Conservation (phyloP, 306 rosid genomes). For the Fragaria ananassa region DNA sequence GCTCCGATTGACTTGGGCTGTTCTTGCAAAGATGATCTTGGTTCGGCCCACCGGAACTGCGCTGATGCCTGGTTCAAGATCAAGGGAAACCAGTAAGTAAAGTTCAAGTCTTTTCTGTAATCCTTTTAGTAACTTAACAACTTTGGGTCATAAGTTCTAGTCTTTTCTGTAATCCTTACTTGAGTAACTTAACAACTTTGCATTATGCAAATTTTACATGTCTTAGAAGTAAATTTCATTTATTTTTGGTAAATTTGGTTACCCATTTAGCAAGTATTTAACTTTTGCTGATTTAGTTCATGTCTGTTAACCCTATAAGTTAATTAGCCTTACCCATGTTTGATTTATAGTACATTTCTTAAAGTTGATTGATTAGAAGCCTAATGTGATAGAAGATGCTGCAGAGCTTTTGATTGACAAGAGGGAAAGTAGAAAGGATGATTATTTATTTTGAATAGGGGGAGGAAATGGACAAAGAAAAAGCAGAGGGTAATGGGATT, state of each 20-base stretch:
- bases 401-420: conserved; percentile 33
- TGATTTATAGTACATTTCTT: neutral
- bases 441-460: conserved; percentile 12
- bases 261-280: neutral
- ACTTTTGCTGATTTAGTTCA: neutral
- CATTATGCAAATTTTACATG: neutral
- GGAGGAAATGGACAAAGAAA: conserved; percentile 19
- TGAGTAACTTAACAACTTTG: neutral
- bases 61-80: conserved; percentile 99
- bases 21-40: conserved; percentile 88
- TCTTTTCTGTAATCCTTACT: neutral
- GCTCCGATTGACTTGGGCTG: conserved; percentile 87
- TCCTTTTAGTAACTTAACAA: too few relatives aligned
- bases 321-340: neutral
- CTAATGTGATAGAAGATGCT: conserved; percentile 12
- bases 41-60: conserved; percentile 84
- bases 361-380: conserved; percentile 20
- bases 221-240: neutral
- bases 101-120: conserved; percentile 10
- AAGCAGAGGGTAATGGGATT: conserved; percentile 36
- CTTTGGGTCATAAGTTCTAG: conserved; percentile 5
- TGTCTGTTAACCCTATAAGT: neutral
- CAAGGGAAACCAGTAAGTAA: conserved; percentile 81
- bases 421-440: conserved; percentile 34
- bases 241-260: neutral